These are phyloP conservation scores for Arachnopeziza araneosa DNA, from an alignment of 2,329 filamentous ascomycete genomes.

Conservation along the genomic window DNA sequence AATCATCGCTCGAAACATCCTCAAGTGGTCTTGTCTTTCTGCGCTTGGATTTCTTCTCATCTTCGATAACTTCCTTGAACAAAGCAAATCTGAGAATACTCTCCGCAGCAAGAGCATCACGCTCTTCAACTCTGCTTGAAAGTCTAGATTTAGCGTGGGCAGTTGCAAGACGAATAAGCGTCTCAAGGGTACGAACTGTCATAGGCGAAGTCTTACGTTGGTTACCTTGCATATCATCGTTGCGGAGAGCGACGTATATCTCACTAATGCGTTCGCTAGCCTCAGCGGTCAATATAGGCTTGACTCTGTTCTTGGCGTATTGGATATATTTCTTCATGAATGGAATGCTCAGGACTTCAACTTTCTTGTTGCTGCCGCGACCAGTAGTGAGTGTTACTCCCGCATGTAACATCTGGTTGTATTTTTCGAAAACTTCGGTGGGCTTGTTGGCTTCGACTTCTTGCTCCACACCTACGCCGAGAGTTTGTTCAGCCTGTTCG, in stretches of 20 bases:
- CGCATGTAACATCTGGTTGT: slow-evolving; percentile 90
- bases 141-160: slow-evolving; percentile 91
- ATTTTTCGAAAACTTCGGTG: slow-evolving; percentile 93
- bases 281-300: slow-evolving; percentile 83
- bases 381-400: slow-evolving; percentile 75
- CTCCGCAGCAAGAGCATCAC: slow-evolving; percentile 83
- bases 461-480: slow-evolving; percentile 81
- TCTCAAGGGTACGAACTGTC: slow-evolving; percentile 95
- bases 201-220: slow-evolving; percentile 90
- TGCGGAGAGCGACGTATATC: slow-evolving; percentile 86
- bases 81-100: slow-evolving; percentile 87
- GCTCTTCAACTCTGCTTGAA: slow-evolving; percentile 81
- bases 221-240: slow-evolving; percentile 93
- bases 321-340: slow-evolving; percentile 99
- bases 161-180: slow-evolving; percentile 93
- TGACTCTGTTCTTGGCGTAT: slow-evolving; percentile 88
- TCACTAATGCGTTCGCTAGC: slow-evolving; percentile 88
- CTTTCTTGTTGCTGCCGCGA: slow-evolving; percentile 67
- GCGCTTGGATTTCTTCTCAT: slow-evolving; percentile 74
- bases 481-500: slow-evolving; percentile 75
- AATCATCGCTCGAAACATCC: slow-evolving; percentile 54
- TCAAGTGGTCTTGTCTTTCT: slow-evolving; percentile 60
- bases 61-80: slow-evolving; percentile 88
- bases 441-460: slow-evolving; percentile 66
- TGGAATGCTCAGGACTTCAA: slow-evolving; percentile 88